phyloP scores from a whole-genome alignment of 2,329 filamentous ascomycete genomes.

The Aspergillus pseudoviridinutans region DNA sequence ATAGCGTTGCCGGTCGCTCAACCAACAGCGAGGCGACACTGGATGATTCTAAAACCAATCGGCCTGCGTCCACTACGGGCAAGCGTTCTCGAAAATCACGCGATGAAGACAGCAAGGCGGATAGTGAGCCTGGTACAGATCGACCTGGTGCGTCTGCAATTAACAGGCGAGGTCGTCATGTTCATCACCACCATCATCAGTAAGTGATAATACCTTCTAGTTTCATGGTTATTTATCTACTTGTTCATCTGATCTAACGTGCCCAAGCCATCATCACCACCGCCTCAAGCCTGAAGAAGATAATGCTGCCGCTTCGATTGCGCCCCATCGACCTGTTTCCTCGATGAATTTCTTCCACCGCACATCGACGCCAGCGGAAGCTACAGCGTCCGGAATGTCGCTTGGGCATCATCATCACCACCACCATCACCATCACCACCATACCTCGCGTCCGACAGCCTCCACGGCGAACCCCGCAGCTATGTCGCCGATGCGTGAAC shows the following conservation, averaged over 20 bases:
- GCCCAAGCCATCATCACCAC: slow-evolving; percentile 49
- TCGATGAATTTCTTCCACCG: slow-evolving; percentile 26
- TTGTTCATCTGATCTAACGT: not conserved
- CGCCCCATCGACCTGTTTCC: slow-evolving; percentile 22
- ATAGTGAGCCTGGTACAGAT: slow-evolving; percentile 62
- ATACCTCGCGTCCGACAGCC: slow-evolving; percentile 25
- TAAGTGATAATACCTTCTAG: slow-evolving; percentile 31
- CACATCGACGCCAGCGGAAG: slow-evolving; percentile 27
- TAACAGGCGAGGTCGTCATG: slow-evolving; percentile 57
- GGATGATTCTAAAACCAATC: slow-evolving; percentile 40
- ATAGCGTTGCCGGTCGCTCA: slow-evolving; percentile 46
- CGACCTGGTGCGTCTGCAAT: slow-evolving; percentile 60
- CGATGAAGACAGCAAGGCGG: slow-evolving; percentile 66
- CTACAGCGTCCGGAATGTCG: slow-evolving; percentile 7
- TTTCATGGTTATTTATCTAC: not conserved
- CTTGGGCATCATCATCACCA: slow-evolving; percentile 39
- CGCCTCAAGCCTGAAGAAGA: slow-evolving; percentile 53
- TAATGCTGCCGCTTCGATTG: slow-evolving; percentile 17
- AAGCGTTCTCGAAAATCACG: slow-evolving; percentile 66
- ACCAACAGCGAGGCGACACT: slow-evolving; percentile 34
- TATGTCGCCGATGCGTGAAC: slow-evolving; percentile 51
- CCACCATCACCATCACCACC: slow-evolving; percentile 27
- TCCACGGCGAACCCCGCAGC: slow-evolving; percentile 17
- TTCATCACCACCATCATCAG: slow-evolving; percentile 60
- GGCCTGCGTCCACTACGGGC: slow-evolving; percentile 47